Base-by-base conservation (phyloP, 768 basidiomycete genomes). In the Tulasnella sp. region DNA sequence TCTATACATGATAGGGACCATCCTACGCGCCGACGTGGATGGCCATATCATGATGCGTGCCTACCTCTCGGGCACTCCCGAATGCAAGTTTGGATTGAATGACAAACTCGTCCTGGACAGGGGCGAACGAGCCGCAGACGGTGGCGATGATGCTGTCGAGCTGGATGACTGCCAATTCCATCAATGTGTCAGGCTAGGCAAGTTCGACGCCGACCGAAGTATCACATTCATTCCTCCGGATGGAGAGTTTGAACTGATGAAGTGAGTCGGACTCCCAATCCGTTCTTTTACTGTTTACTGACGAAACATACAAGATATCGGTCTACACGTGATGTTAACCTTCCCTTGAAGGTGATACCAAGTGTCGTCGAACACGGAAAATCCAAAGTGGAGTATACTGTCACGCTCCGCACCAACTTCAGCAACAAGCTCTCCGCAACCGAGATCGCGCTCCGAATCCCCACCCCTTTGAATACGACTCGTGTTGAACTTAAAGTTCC, bases 191-290 rank as follows among this genome's bases (percentile, higher is more conserved):
- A 79, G 92, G 58, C 72, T 99, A 40, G 83, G 88, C 61, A 92
- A 93, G 69, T 99, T 98, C 65, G 93, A 98, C 67, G 83, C 88
- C 4, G 84, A 81, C 55, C 78, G 96, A 41, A 91, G 89, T 1
- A 98, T 99, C 70, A 92, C 86, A 65, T 98, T 98, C 70, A 83
- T 98, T 34, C 96, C 96, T 0, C 96, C 96, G 2, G 96, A 99
- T 65, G 96, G 96, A 25, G 96, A 99, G 69, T 99, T 99, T 63
- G 96, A 99, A 69, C 75, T 99, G 36, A 98, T 99, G 96, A 78
- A 81, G 90, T 86, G 53, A 62, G 83, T 69, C 4, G n/a, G n/a
- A n/a, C n/a, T n/a, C 19, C 49, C 48, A 35, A 19, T 51, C 9
- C 36, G 6, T 17, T 35, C 8, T 41, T 42, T 29, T 57, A 14